phyloP scores from a whole-genome alignment of 2,329 filamentous ascomycete species.

The Teratosphaeriaceae sp. region DNA sequence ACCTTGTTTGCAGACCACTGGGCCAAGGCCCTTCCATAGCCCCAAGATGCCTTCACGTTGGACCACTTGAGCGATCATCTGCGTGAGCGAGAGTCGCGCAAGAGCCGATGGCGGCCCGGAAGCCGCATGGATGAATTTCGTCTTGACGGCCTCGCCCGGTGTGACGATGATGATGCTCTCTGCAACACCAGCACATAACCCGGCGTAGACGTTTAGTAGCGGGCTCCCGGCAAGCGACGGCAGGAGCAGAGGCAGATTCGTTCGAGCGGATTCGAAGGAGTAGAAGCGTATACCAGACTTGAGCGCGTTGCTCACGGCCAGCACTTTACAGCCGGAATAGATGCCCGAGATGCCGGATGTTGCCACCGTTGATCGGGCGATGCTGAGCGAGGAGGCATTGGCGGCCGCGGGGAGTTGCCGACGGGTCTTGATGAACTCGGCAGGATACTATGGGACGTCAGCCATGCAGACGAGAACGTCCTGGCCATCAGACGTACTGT shows the following conservation, averaged over 20 bases:
- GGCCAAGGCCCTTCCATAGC: background rate
- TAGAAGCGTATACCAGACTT: slow-evolving; percentile 1
- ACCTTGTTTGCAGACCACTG: background rate
- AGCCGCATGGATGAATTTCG: background rate
- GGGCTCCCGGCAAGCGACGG: background rate
- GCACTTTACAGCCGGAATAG: background rate
- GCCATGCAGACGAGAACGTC: background rate
- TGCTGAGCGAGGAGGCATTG: background rate
- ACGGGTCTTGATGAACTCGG: background rate
- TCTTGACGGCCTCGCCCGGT: background rate
- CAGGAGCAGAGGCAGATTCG: background rate
- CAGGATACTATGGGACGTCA: background rate
- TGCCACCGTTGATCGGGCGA: background rate
- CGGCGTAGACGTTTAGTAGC: background rate
- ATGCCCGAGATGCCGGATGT: background rate
- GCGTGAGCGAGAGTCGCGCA: background rate
- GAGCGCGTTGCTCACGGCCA: background rate
- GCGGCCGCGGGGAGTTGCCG: background rate
- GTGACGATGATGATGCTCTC: background rate
- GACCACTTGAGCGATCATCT: background rate
- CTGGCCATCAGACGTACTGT: background rate
- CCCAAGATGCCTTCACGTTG: background rate
- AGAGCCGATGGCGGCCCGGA: background rate
- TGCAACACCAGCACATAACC: background rate
- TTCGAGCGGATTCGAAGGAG: background rate